Conservation (phyloP, 176 grass and related monocot species). For the Eremochloa ophiuroides region DNA sequence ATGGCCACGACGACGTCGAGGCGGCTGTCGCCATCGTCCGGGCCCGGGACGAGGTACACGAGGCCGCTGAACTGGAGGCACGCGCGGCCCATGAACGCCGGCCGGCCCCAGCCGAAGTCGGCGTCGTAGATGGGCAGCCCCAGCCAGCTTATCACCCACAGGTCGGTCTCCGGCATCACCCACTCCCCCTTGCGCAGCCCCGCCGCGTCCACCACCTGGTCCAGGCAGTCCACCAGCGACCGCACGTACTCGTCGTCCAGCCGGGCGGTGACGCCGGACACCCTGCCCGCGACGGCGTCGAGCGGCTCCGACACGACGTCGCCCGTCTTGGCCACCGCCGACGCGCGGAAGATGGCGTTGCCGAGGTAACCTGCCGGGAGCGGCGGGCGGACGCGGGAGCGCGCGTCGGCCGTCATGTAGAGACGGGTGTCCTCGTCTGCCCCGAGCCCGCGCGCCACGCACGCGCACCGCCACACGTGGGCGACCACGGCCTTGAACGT, state of each 20-base stretch:
- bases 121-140: constrained; percentile 50
- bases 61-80: constrained; percentile 27
- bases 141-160: constrained; percentile 64
- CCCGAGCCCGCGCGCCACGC: constrained; percentile 25
- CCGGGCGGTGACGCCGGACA: constrained; percentile 15
- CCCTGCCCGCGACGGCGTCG: constrained; percentile 11
- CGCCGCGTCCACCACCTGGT: neutral
- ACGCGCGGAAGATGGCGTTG: constrained; percentile 54
- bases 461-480: constrained; percentile 44
- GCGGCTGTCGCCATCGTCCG: constrained; percentile 21
- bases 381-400: constrained; percentile 36
- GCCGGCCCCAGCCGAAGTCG: constrained; percentile 62
- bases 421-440: constrained; percentile 1
- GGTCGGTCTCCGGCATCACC: constrained; percentile 41
- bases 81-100: constrained; percentile 40
- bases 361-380: constrained; percentile 47
- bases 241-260: constrained; percentile 32
- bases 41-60: constrained; percentile 37
- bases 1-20: constrained; percentile 32
- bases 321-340: constrained; percentile 11
- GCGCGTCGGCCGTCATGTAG: constrained; percentile 44
- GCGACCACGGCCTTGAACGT: constrained; percentile 41
- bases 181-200: constrained; percentile 27
- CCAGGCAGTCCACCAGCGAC: constrained; percentile 51
- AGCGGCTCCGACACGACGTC: constrained; percentile 20